A percentile compares a stretch with the other conserved stretches of the same genome.
Evolutionary conservation across 805 yeast genomes (phyloP).

Genomic region (Nematodospora valgi): DNA sequence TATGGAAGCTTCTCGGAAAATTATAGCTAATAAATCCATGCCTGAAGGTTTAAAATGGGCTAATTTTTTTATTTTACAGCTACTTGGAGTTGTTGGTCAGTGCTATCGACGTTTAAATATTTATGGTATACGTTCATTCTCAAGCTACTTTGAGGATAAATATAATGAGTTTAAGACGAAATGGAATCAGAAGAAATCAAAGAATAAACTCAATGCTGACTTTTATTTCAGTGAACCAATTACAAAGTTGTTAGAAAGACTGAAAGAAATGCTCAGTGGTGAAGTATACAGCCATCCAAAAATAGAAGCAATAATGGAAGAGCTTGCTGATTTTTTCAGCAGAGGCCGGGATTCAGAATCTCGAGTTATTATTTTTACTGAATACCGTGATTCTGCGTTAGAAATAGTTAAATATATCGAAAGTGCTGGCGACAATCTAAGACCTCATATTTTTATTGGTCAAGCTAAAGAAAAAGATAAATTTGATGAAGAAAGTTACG

Average conservation of each 20-base stretch:
- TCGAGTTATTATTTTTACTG: slow-evolving; percentile 83
- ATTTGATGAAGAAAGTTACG: slow-evolving; percentile 54
- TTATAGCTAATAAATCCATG: slow-evolving; percentile 49
- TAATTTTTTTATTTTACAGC: slow-evolving; percentile 55
- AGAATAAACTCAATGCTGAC: slow-evolving; percentile 57
- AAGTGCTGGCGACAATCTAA: slow-evolving; percentile 22
- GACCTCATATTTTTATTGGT: slow-evolving; percentile 89
- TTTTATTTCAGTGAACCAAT: slow-evolving; percentile 57
- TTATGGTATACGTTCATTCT: slow-evolving; percentile 81
- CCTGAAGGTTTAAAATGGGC: slow-evolving; percentile 77
- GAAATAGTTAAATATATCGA: slow-evolving; percentile 75
- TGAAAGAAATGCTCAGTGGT: slow-evolving; percentile 3
- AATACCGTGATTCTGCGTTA: slow-evolving; percentile 83
- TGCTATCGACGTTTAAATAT: slow-evolving; percentile 65
- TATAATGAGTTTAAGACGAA: slow-evolving; percentile 56
- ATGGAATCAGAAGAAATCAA: slow-evolving; percentile 53
- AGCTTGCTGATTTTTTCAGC: slow-evolving; percentile 54
- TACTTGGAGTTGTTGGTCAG: slow-evolving; percentile 71
- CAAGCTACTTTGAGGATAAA: slow-evolving; percentile 59
- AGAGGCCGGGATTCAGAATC: slow-evolving; percentile 45
- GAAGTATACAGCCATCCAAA: slow-evolving; percentile 58
- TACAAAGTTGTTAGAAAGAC: slow-evolving; percentile 30
- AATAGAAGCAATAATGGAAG: slow-evolving; percentile 54
- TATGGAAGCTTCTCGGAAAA: slow-evolving; percentile 61
- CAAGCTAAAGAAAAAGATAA: slow-evolving; percentile 76